Conservation (phyloP, 441 rosid genomes). For the Dalechampia spathulata region DNA sequence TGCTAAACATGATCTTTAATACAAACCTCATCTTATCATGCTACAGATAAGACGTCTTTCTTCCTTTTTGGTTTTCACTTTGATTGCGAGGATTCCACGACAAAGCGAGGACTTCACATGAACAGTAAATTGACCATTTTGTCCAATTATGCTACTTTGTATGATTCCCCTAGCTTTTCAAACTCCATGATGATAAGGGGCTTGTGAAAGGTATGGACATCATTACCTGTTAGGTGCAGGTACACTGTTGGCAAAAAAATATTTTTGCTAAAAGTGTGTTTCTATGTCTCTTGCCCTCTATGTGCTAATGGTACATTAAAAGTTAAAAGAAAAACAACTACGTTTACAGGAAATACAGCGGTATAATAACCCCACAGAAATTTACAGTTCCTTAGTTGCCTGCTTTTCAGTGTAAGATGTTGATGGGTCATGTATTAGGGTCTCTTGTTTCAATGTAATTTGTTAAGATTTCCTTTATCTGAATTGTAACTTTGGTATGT, state of each 20-base stretch:
- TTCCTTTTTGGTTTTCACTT: background rate
- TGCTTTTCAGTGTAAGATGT: constrained; percentile 70
- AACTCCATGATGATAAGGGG: constrained; percentile 15
- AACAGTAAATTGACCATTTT: constrained; percentile 21
- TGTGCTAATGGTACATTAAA: constrained; percentile 22
- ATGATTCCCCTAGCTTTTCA: constrained; percentile 11
- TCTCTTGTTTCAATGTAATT: constrained; percentile 20
- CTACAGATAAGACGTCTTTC: constrained; percentile 11
- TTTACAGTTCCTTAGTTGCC: constrained; percentile 25
- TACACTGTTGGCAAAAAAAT: constrained; percentile 21
- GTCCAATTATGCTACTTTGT: constrained; percentile 15
- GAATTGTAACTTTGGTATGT: constrained; percentile 23
- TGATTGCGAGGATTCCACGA: constrained; percentile 9
- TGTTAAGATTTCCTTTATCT: constrained; percentile 18
- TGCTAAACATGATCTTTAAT: constrained; percentile 21
- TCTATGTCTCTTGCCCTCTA: constrained; percentile 21
- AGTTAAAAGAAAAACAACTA: constrained; percentile 3
- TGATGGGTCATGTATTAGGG: constrained; percentile 50
- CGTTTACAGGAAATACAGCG: constrained; percentile 13
- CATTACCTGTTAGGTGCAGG: constrained; percentile 36
- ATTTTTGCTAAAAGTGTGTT: constrained; percentile 10
- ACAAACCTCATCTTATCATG: constrained; percentile 28
- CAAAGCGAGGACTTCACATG: constrained; percentile 13
- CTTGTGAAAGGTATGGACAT: constrained; percentile 21
- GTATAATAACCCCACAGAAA: constrained; percentile 13